phyloP scores from a whole-genome alignment of 352 stramenopile species.

The Hyaloperonospora arabidopsidis region DNA sequence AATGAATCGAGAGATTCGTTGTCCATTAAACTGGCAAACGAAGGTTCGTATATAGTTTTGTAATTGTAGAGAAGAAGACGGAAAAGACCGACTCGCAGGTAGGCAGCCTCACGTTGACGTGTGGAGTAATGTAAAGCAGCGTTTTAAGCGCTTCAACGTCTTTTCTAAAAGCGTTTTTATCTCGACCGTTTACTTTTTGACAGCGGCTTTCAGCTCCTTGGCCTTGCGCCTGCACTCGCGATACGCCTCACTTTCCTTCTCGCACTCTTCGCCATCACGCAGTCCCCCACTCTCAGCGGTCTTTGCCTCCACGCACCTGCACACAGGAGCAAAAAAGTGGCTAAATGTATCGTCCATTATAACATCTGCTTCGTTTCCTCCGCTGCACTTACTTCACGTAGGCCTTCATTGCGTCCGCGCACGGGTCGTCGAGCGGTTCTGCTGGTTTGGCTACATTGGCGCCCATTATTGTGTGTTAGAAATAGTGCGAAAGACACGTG shows the following conservation, averaged over 20 bases:
- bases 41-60: neutral
- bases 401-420: conserved; percentile 44
- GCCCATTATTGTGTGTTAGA: conserved; percentile 33
- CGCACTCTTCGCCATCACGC: conserved; percentile 66
- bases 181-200: conserved; percentile 11
- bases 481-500: too few species aligned
- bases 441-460: conserved; percentile 48
- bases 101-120: conserved; percentile 1
- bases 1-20: conserved; percentile 3
- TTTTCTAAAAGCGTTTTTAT: neutral
- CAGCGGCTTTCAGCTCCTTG: conserved; percentile 28
- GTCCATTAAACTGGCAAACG: conserved; percentile 1
- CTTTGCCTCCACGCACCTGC: conserved; percentile 54
- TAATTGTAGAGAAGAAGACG: conserved; percentile 1
- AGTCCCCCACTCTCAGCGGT: conserved; percentile 50
- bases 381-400: conserved; percentile 64
- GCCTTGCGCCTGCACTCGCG: conserved; percentile 48
- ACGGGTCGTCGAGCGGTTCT: conserved; percentile 33
- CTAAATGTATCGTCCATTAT: conserved; percentile 10
- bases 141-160: conserved; percentile 1
- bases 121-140: conserved; percentile 3
- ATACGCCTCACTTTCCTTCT: conserved; percentile 54
- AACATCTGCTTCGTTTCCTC: neutral
- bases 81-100: conserved; percentile 2
- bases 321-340: conserved; percentile 5